Base-by-base conservation (phyloP, 805 yeast species). In the Cyberlindnera lachancei region DNA sequence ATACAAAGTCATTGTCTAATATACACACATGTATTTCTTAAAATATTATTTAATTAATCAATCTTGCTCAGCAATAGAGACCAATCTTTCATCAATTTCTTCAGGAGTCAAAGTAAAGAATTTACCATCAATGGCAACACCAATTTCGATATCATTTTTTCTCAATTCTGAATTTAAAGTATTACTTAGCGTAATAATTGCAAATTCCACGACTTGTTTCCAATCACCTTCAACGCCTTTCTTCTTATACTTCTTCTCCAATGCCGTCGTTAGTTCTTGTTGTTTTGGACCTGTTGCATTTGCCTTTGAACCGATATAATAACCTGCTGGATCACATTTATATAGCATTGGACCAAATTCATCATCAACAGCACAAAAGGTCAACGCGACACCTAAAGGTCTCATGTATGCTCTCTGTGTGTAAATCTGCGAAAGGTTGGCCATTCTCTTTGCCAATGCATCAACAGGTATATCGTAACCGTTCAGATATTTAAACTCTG, bases 351-450 rank as follows among this genome's bases (percentile, higher is more conserved):
- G 96, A 1, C 97, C 98, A 33, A 65, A 58, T 59, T 80, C 94
- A 53, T 86, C 96, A 58, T 87, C 96, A 36, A 83, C 79, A 27
- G 94, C 75, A 37, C 87, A 71, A 51, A 90, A 80, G 17, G 96
- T 86, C 53, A 87, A 69, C 18, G 95, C 85, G 38, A 90, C 96
- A 23, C 98, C 98, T 45, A 87, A 68, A 17, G 98, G 98, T 61
- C 98, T 77, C 97, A 92, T 92, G 60, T 90, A 90, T 9, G 97
- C 97, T 55, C 96, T 73, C 63, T 92, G 98, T 25, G 98, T 92
- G 60, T 87, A 92, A 41, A 92, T 75, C 66, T 92, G 98, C 30
- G 95, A 82, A 53, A 87, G 64, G 57, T 92, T 92, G 35, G 97
- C 97, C 83, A 92, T 80, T 56, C 96, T 73, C 64, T 90, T 90